Evolutionary conservation across 2,329 filamentous ascomycete species (phyloP), one percentile per base, ranked within the genome.

Genomic region (Achaetomium macrosporum): DNA sequence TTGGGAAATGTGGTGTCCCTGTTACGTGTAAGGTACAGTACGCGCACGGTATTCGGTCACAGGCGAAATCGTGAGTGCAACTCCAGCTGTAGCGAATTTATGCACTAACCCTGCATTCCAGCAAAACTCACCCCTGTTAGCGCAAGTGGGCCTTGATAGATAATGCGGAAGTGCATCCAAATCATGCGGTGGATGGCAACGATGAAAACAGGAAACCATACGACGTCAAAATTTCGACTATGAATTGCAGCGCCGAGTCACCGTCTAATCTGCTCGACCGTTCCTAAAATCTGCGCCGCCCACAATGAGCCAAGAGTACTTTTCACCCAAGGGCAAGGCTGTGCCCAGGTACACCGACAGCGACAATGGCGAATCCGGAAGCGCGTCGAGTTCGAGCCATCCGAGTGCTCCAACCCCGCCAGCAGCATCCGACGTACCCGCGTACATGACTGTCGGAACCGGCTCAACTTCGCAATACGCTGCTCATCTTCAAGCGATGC

Each of bases 361-460:
- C 54, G 59, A 65, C 51, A 59, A 65, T 49, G 57, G 64, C 39
- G 54, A 59, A 39, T 20, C 36, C 19, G 45, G 44, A n/a, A 53
- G 31, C 49, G n/a, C 50, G 45, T 53, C 56, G 41, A 53, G 59
- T 48, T 57, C 60, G 51, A 61, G 53, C 50, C 64, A 13, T 41
- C 56, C 53, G 31, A 43, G 29, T 45, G 37, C 50, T 15, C 50
- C 52, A n/a, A 46, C 11, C 17, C 47, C 56, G 37, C 45, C 54
- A 31, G 37, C 50, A 40, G 40, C 56, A 51, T 57, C 58, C 12
- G 33, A 55, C 20, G 57, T 61, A 30, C 64, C 65, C 29, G 61
- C 65, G 40, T 96, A 91, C 71, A 88, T 95, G 85, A 95, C 89
- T 5, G 88, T 96, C 47, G 92, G 92, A 53, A 83, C 78, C 60